These are phyloP conservation scores for Poa annua DNA, from an alignment of 176 grass and related monocot genomes.

Conservation along the genomic window DNA sequence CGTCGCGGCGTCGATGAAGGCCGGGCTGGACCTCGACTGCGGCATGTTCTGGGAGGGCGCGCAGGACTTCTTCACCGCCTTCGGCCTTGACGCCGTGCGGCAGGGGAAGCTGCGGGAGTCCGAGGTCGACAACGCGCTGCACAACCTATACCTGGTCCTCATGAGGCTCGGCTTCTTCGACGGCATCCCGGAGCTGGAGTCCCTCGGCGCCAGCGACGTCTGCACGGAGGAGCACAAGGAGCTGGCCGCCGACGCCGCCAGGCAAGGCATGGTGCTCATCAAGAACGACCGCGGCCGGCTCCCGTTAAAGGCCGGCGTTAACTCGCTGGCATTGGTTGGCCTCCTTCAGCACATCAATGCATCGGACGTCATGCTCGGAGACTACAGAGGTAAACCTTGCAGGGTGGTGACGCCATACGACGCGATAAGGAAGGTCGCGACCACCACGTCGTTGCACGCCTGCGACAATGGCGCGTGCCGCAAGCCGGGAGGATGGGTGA, in stretches of 20 bases:
- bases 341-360: conserved; percentile 54
- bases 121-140: conserved; percentile 67
- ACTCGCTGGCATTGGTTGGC: conserved; percentile 47
- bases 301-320: conserved; percentile 38
- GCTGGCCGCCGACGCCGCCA: conserved; percentile 57
- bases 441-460: conserved; percentile 25
- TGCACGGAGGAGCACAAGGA: conserved; percentile 48
- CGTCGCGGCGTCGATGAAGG: conserved; percentile 46
- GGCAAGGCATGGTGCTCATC: conserved; percentile 67
- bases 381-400: conserved; percentile 64
- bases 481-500: conserved; percentile 4
- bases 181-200: conserved; percentile 45
- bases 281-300: conserved; percentile 54
- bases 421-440: conserved; percentile 34
- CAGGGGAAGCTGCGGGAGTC: conserved; percentile 62
- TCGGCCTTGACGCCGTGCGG: conserved; percentile 45
- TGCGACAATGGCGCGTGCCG: conserved; percentile 52
- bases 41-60: conserved; percentile 57
- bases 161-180: conserved; percentile 87
- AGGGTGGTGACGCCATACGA: conserved; percentile 56
- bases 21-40: conserved; percentile 65
- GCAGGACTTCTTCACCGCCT: conserved; percentile 49
- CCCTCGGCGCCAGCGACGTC: conserved; percentile 35
- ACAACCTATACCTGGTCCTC: conserved; percentile 54
- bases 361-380: conserved; percentile 58